These are phyloP conservation scores for Bertia moriformis DNA, from an alignment of 2,329 filamentous ascomycete species.

Conservation along the genomic window DNA sequence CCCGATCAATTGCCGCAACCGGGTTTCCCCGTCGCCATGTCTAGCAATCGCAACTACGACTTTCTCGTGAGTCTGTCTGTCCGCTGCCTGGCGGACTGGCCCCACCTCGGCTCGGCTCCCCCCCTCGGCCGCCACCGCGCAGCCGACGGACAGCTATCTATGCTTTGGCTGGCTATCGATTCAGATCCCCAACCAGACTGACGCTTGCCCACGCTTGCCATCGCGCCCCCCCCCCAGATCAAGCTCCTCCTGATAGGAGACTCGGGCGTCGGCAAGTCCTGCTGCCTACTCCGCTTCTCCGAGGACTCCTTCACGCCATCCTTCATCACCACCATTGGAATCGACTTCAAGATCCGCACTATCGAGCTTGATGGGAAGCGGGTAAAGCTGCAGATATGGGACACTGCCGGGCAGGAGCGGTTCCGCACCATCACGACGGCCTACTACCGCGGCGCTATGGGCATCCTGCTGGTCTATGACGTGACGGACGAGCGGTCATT, in stretches of 20 bases:
- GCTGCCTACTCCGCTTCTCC: conserved; percentile 89
- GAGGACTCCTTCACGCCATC: conserved; percentile 95
- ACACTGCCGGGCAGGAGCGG: conserved; percentile 93
- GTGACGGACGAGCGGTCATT: conserved; percentile 94
- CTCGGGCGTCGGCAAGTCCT: conserved; percentile 91
- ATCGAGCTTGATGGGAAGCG: conserved; percentile 98
- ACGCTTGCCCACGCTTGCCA: too few species aligned
- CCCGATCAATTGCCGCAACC: too few species aligned
- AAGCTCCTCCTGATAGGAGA: conserved; percentile 94
- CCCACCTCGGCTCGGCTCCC: not conserved
- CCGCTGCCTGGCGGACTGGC: not conserved
- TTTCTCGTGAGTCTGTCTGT: not conserved
- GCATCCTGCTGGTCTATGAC: conserved; percentile 93
- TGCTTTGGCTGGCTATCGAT: too few species aligned
- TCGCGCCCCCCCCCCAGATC: too few species aligned
- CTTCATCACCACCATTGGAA: conserved; percentile 97
- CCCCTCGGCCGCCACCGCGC: not conserved
- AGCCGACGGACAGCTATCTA: too few species aligned
- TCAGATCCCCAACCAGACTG: too few species aligned
- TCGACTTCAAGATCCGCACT: conserved; percentile 99
- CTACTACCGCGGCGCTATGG: conserved; percentile 97
- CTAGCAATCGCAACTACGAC: not conserved
- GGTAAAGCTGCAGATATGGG: conserved; percentile 99
- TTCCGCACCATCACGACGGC: conserved; percentile 98
- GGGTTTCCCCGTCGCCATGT: not conserved